Conservation (phyloP, 768 basidiomycete genomes). For the Leccinellum luteum region DNA sequence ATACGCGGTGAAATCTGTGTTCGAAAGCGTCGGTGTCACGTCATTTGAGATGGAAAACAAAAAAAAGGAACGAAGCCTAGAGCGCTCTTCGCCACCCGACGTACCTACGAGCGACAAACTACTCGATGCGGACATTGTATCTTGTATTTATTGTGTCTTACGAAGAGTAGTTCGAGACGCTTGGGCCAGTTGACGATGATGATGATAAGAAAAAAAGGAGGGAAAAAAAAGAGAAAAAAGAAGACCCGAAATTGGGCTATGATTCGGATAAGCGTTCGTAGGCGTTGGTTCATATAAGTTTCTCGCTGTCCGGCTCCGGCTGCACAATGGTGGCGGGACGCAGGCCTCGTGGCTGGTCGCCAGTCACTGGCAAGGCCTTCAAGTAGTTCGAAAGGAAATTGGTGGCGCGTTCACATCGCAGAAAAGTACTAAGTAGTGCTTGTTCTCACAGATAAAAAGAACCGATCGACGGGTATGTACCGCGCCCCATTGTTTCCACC, state of each 20-base stretch:
- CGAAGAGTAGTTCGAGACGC: neutral
- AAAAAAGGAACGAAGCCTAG: neutral
- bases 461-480: neutral
- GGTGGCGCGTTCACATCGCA: neutral
- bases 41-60: neutral
- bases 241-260: neutral
- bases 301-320: conserved; percentile 16
- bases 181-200: neutral
- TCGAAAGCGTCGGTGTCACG: neutral
- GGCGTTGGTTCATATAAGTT: conserved; percentile 2
- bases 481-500: neutral
- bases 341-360: neutral
- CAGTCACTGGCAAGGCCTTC: neutral
- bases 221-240: accelerated
- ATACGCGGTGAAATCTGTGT: conserved; percentile 23
- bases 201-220: neutral
- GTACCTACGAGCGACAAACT: conserved; percentile 19
- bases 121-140: conserved; percentile 10
- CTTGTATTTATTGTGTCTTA: neutral
- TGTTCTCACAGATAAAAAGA: no score
- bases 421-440: neutral
- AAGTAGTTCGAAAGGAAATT: neutral
- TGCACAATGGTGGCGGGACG: neutral
- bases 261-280: neutral
- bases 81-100: neutral